Evolutionary conservation across 73 alveolate species (phyloP).

Genomic region (Blepharisma japonicum): DNA sequence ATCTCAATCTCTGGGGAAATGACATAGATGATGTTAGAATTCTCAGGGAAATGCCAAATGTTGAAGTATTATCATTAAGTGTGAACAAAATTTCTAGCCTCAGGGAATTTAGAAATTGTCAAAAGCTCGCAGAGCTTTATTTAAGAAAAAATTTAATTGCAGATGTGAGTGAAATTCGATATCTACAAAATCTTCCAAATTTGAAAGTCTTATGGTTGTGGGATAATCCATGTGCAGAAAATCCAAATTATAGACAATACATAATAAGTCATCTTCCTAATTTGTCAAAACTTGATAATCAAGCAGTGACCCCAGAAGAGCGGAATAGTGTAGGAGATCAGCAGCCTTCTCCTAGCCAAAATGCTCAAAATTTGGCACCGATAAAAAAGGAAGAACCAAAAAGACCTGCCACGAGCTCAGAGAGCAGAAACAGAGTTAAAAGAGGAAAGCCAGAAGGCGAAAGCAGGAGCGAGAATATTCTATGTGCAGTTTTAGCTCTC

Average conservation of each 20-base stretch:
- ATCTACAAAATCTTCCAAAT: constrained; percentile 59
- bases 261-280: constrained; percentile 85
- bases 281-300: constrained; percentile 82
- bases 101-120: constrained; percentile 65
- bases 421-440: neutral
- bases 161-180: constrained; percentile 79
- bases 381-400: constrained; percentile 16
- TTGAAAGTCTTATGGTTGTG: constrained; percentile 92
- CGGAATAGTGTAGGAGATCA: neutral
- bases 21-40: constrained; percentile 88
- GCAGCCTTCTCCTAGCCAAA: too few relatives aligned
- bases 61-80: constrained; percentile 88
- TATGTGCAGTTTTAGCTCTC: constrained; percentile 79
- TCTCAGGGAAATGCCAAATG: constrained; percentile 84
- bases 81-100: constrained; percentile 86
- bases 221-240: constrained; percentile 93
- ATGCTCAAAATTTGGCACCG: too few relatives aligned
- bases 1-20: constrained; percentile 91
- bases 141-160: constrained; percentile 84
- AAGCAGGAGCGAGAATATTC: constrained; percentile 65
- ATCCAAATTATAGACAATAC: constrained; percentile 78
- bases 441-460: neutral
- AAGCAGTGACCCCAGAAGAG: constrained; percentile 77
- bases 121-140: constrained; percentile 85
- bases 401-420: neutral